phyloP scores from a whole-genome alignment of 2,329 filamentous ascomycete species.

The Beauveria sp. region DNA sequence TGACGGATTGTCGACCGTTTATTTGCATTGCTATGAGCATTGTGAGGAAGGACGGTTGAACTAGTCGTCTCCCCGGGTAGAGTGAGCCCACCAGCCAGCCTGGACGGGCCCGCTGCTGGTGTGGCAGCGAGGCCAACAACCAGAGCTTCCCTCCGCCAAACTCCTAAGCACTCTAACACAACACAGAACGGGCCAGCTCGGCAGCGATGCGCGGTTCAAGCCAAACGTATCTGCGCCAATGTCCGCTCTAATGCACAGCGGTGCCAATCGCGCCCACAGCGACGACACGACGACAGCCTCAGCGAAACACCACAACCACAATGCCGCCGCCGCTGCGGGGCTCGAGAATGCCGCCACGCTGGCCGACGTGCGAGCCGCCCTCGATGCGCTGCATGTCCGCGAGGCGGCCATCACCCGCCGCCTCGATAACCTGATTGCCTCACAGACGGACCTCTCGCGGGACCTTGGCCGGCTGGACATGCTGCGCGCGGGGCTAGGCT shows the following conservation, averaged over 20 bases:
- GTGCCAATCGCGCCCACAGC: slow-evolving; percentile 24
- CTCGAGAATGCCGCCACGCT: slow-evolving; percentile 67
- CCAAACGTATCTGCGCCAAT: slow-evolving; percentile 34
- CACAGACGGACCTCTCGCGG: slow-evolving; percentile 78
- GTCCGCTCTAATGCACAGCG: slow-evolving; percentile 40
- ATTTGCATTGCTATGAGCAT: no score
- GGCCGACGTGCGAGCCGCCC: slow-evolving; percentile 69
- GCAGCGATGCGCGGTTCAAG: slow-evolving; percentile 36
- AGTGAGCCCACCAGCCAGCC: neutral
- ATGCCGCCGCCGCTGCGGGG: slow-evolving; percentile 17
- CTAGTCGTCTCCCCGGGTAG: neutral
- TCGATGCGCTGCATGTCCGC: slow-evolving; percentile 66
- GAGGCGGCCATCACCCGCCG: slow-evolving; percentile 67
- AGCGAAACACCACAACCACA: slow-evolving; percentile 10
- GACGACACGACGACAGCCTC: slow-evolving; percentile 20
- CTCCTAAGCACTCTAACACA: neutral
- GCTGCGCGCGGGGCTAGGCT: slow-evolving; percentile 77
- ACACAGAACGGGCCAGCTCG: slow-evolving; percentile 1
- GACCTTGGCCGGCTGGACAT: slow-evolving; percentile 84
- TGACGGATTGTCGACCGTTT: no score
- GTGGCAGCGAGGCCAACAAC: neutral
- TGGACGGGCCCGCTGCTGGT: neutral
- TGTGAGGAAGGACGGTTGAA: neutral
- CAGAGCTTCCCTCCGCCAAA: neutral
- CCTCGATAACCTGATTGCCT: slow-evolving; percentile 69